Base-by-base conservation (phyloP, 306 rosid species). In the Neltuma alba region DNA sequence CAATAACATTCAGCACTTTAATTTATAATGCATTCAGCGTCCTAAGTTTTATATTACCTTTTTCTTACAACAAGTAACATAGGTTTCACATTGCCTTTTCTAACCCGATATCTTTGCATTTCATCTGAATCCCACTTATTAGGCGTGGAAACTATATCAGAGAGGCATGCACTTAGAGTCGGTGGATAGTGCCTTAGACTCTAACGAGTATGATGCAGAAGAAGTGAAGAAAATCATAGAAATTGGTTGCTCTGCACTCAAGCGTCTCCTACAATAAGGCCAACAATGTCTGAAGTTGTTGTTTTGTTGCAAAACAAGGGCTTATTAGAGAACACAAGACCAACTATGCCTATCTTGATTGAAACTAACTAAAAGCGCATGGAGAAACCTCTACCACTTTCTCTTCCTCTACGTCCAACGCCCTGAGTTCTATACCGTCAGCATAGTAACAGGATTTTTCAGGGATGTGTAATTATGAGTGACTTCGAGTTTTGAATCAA, bases 211-310 rank as follows among this genome's bases (percentile, higher is more conserved):
- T 58, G 64, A 58, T 58, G 64, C 16, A 27, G 34, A 58, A 27
- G 64, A 25, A 58, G 64, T 58, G 34, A 58, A 58, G 64, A 58
- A 58, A 58, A 58, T 58, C 34, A 58, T 58, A 58, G 64, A 58
- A 18, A 25, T 58, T 11, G 64, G 64, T 25, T 58, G 8, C 34
- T 58, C 27, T 58, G 64, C 34, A 58, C 64, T 1, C 64, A 58
- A 27, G 64, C 64, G 27, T 58, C 64, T 58, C 15, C 64, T 25
- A 18, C 15, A 11, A 13, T 4, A 3, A 58, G 64, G 64, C 64
- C 64, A 58, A 12, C 33, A 13, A 58, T 58, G 64, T 58, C 64
- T 58, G 64, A 25, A 27, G 34, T 27, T 1, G 18, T 58, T 58
- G 65, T 27, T 58, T 25, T 58, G 65, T 20, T 58, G 18, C 34